These are phyloP conservation scores for Neurospora hispaniola DNA, from an alignment of 495 filamentous ascomycete genomes.

Conservation along the genomic window DNA sequence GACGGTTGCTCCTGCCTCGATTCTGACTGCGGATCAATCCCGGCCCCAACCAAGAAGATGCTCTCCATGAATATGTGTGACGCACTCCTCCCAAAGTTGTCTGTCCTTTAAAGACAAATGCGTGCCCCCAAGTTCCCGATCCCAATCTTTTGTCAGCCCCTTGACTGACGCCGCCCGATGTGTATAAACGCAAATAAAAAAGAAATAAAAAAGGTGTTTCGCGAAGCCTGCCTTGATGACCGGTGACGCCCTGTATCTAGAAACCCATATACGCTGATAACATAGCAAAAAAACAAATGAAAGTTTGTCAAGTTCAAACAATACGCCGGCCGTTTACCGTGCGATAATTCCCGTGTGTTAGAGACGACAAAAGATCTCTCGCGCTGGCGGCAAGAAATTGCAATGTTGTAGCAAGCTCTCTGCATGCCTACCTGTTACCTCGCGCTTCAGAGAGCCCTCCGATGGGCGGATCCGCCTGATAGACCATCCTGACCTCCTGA, in stretches of 20 bases:
- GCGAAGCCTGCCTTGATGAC: background rate
- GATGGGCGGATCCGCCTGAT: background rate
- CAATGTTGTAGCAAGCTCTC: background rate
- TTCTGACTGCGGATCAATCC: background rate
- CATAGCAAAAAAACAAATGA: background rate
- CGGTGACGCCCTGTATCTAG: background rate
- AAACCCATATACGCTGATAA: background rate
- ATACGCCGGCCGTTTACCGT: background rate
- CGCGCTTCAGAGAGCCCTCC: background rate
- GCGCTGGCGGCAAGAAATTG: background rate
- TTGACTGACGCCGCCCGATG: background rate
- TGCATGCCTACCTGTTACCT: background rate
- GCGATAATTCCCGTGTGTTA: background rate
- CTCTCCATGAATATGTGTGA: background rate
- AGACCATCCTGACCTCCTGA: background rate
- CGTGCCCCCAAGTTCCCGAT: background rate
- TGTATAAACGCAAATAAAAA: background rate
- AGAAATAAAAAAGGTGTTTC: background rate
- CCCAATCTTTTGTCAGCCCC: background rate
- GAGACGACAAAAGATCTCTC: background rate
- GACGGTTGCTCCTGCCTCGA: background rate
- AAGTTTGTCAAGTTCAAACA: background rate
- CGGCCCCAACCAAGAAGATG: background rate
- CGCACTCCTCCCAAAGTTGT: background rate
- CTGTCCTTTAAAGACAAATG: background rate